Evolutionary conservation across 2,329 filamentous ascomycete species (phyloP).

Genomic region (Aspergillus fumigatus): DNA sequence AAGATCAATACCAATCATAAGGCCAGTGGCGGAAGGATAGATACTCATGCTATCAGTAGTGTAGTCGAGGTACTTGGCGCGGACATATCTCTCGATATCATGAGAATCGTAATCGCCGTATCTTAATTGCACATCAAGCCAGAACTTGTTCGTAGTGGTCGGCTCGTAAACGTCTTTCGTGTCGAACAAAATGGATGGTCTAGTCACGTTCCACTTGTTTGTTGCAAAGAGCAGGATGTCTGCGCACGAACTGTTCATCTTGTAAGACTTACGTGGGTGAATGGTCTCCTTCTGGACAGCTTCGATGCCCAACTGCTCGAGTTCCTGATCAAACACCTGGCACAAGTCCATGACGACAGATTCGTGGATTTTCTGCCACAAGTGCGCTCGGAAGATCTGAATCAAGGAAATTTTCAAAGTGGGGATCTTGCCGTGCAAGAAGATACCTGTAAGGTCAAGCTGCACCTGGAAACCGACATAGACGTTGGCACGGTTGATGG

Average conservation of each 20-base stretch:
- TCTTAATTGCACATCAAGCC: conserved; percentile 92
- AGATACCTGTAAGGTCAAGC: conserved; percentile 94
- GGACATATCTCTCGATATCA: conserved; percentile 95
- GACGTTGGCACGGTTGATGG: conserved; percentile 92
- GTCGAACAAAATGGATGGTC: conserved; percentile 88
- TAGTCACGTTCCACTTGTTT: conserved; percentile 98
- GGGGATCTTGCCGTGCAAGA: conserved; percentile 97
- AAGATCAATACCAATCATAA: conserved; percentile 97
- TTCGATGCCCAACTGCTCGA: conserved; percentile 93
- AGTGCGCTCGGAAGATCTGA: conserved; percentile 97
- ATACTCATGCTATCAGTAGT: conserved; percentile 98
- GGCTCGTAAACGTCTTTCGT: conserved; percentile 93
- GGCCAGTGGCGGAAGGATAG: conserved; percentile 90
- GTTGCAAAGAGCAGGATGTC: conserved; percentile 95
- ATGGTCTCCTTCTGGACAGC: conserved; percentile 99
- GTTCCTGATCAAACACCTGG: conserved; percentile 95
- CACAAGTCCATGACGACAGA: conserved; percentile 98
- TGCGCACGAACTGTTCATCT: conserved; percentile 99
- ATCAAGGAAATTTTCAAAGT: conserved; percentile 97
- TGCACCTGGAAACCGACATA: conserved; percentile 99
- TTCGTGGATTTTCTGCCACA: conserved; percentile 99
- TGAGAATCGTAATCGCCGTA: conserved; percentile 99
- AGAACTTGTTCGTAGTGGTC: conserved; percentile 98
- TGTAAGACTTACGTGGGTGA: conserved; percentile 98
- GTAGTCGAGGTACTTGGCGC: conserved; percentile 97